Base-by-base conservation (phyloP, 306 rosid species). In the Carpinus fangiana region DNA sequence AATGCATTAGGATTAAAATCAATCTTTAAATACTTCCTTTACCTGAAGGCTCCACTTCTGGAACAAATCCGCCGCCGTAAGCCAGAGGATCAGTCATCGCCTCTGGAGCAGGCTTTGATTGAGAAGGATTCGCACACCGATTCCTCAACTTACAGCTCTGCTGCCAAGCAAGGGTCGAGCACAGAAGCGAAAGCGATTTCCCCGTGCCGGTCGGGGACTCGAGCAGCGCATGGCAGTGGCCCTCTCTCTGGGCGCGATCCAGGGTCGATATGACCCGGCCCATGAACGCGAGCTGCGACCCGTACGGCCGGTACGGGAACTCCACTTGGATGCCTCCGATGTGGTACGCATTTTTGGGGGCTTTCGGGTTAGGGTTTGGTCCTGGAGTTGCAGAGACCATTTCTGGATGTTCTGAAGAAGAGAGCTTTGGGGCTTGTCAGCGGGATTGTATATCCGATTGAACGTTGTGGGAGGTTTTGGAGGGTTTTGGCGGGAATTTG, bases 151-250 rank as follows among this genome's bases (percentile, higher is more conserved):
- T 83, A 34, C 47, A 92, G 65, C 70, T 70, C 28, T 89, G 89
- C 90, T 90, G 98, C 98, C 98, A 94, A 72, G 98, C 96, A 64
- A 94, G 90, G 53, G 89, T 87, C 21, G 98, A 90, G 71, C 98
- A 94, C 6, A 94, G 91, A 75, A 94, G 98, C 3, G 98, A 94
- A 34, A 94, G 98, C 18, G 98, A 89, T 77, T 94, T 94, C 18
- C 98, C 98, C 18, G 97, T 90, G 11, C 98, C 98, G 0, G 98
- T 94, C 38, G 97, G 98, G 72, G 98, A 92, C 80, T 94, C 98
- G 28, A 94, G 94, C 74, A 94, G 74, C 2, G 98, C 98, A 84
- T 94, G 98, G 82, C 92, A 94, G 78, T 85, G 97, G 54, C 96
- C 97, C 77, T 94, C 94, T n/a, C 77, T 81, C 77, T 81, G 90